A percentile compares a stretch with the other conserved stretches of the same genome.
Conservation (phyloP, 192 early-diverging fungal species). For the Dimargaris xerosporica region DNA sequence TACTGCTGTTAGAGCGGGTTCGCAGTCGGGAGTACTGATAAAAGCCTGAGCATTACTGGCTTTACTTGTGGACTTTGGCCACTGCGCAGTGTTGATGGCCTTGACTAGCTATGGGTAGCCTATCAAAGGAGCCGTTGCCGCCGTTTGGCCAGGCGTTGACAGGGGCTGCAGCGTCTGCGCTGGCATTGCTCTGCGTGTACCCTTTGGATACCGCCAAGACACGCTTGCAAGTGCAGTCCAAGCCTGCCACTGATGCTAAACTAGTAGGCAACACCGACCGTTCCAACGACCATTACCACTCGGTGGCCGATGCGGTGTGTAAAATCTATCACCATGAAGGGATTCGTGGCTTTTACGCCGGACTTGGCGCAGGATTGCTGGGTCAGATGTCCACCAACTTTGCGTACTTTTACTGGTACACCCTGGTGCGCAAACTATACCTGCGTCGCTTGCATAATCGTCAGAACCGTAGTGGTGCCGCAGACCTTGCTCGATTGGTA, state of each 20-base stretch:
- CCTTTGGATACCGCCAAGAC: slow-evolving; percentile 98
- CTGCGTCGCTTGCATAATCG: slow-evolving; percentile 20
- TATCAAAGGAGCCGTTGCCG: slow-evolving; percentile 35
- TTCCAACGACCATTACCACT: slow-evolving; percentile 35
- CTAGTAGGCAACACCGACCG: slow-evolving; percentile 15
- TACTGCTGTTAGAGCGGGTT: no score
- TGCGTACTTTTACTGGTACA: slow-evolving; percentile 76
- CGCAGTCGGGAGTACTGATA: no score
- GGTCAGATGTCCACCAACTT: slow-evolving; percentile 66
- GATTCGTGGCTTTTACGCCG: slow-evolving; percentile 72
- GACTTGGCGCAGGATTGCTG: slow-evolving; percentile 66
- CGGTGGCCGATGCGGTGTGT: slow-evolving; percentile 58
- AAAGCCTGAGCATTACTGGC: no score
- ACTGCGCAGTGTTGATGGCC: no score
- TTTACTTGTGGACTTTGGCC: no score
- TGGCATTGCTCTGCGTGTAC: slow-evolving; percentile 81
- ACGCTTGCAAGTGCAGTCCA: slow-evolving; percentile 87
- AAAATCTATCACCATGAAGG: slow-evolving; percentile 79
- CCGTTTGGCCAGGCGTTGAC: slow-evolving; percentile 86
- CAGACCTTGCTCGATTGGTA: no score
- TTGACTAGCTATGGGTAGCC: background rate
- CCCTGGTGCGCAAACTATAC: slow-evolving; percentile 49
- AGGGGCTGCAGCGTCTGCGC: slow-evolving; percentile 79
- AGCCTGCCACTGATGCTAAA: slow-evolving; percentile 23
- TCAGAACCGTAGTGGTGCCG: slow-evolving; percentile 14